Percentiles rank a stretch among this genome's conserved stretches.
Conservation (phyloP, 1,139 yeast species). For the Nakaseomyces bracarensis region DNA sequence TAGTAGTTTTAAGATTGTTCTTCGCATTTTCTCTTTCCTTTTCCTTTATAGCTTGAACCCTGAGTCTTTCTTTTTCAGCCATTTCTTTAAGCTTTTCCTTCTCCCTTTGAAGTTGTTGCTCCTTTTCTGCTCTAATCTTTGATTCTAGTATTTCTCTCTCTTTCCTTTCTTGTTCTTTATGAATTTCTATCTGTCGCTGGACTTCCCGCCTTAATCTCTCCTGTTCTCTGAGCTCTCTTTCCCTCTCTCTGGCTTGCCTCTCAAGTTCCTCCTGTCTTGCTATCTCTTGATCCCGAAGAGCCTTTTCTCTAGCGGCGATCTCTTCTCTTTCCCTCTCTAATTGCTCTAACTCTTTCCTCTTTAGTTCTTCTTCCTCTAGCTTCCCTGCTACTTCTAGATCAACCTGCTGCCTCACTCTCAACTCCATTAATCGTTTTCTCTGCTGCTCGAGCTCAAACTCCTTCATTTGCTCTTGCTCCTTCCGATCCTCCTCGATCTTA, state of each 20-base stretch:
- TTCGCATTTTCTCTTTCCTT: conserved; percentile 5
- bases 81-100: not conserved
- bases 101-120: not conserved
- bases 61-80: conserved; percentile 1
- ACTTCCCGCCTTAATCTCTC: conserved; percentile 3
- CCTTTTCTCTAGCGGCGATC: conserved; percentile 9
- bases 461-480: conserved; percentile 13
- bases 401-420: conserved; percentile 23
- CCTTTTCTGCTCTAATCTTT: conserved; percentile 1
- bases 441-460: conserved; percentile 17
- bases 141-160: conserved; percentile 6
- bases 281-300: conserved; percentile 8
- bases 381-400: conserved; percentile 19
- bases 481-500: conserved; percentile 10
- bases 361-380: conserved; percentile 15
- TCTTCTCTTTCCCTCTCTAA: conserved; percentile 6
- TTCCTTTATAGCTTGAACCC: conserved; percentile 9
- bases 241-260: conserved; percentile 3
- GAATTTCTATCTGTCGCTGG: conserved; percentile 3
- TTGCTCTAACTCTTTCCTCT: conserved; percentile 10
- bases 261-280: conserved; percentile 8
- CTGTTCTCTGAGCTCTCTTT: not conserved
- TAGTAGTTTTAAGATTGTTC: not conserved
- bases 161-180: conserved; percentile 3
- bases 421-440: conserved; percentile 19